phyloP scores from a whole-genome alignment of 2,329 filamentous ascomycete species.

The Aspergillus vadensis region DNA sequence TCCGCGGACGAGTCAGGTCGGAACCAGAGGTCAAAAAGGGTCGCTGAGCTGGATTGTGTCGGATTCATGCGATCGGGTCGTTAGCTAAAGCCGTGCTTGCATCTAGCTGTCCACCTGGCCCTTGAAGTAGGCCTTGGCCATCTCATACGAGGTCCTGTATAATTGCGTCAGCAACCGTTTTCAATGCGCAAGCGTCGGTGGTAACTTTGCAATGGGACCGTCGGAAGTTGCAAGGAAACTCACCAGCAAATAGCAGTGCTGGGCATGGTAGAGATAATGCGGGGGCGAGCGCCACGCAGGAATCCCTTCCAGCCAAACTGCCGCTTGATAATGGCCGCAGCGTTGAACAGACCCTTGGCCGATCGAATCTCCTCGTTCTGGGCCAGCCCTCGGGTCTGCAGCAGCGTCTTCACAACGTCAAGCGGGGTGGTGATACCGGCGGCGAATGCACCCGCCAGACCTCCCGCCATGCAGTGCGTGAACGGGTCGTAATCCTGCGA shows the following conservation, averaged over 20 bases:
- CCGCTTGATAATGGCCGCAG: slow-evolving; percentile 77
- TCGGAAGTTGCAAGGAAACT: slow-evolving; percentile 25
- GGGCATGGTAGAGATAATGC: slow-evolving; percentile 95
- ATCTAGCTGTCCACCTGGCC: slow-evolving; percentile 34
- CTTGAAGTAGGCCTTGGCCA: slow-evolving; percentile 70
- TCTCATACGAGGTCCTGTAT: slow-evolving; percentile 64
- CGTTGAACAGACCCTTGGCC: slow-evolving; percentile 79
- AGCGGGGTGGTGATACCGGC: slow-evolving; percentile 93
- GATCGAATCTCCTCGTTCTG: slow-evolving; percentile 77
- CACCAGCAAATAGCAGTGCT: slow-evolving; percentile 99
- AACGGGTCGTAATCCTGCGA: slow-evolving; percentile 77
- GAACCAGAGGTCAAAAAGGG: slow-evolving; percentile 1
- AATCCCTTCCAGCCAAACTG: slow-evolving; percentile 85
- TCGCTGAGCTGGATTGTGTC: slow-evolving; percentile 9
- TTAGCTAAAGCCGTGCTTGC: slow-evolving; percentile 3
- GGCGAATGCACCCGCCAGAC: slow-evolving; percentile 87
- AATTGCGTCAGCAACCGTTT: slow-evolving; percentile 10
- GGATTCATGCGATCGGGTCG: slow-evolving; percentile 20
- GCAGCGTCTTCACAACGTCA: slow-evolving; percentile 96
- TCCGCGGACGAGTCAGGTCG: not conserved
- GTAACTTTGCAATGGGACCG: not conserved
- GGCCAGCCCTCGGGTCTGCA: slow-evolving; percentile 88
- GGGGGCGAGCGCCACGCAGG: slow-evolving; percentile 86
- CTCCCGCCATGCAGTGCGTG: slow-evolving; percentile 91
- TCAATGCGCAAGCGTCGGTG: not conserved